These are phyloP conservation scores for Aciculosporium take DNA, from an alignment of 2,329 filamentous ascomycete genomes.

Conservation along the genomic window DNA sequence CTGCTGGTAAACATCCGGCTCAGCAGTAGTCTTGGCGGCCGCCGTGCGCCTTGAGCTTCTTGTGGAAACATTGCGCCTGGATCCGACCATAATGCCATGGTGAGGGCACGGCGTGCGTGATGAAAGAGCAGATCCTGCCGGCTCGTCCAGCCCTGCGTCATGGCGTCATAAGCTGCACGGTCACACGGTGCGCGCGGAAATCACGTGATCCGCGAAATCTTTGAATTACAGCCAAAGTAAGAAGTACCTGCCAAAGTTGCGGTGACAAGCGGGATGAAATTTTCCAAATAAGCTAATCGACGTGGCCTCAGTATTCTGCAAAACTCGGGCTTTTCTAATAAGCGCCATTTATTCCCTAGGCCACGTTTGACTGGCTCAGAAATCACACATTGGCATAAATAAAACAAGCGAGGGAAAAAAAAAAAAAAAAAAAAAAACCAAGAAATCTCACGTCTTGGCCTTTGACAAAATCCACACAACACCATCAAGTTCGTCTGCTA, in stretches of 20 bases:
- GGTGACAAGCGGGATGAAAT: no score
- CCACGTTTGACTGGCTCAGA: not conserved
- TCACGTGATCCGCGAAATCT: no score
- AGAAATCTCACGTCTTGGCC: not conserved
- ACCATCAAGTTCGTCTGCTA: not conserved
- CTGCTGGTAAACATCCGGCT: conserved; percentile 30
- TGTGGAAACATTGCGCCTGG: conserved; percentile 15
- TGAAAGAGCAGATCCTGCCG: not conserved
- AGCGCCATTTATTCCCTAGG: not conserved
- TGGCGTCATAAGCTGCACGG: conserved; percentile 10
- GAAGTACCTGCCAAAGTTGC: no score
- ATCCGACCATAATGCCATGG: conserved; percentile 17
- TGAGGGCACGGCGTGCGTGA: not conserved
- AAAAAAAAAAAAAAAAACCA: no score
- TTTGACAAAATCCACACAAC: not conserved
- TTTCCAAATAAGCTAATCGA: no score
- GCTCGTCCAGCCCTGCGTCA: no score
- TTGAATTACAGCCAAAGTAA: no score
- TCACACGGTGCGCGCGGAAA: no score
- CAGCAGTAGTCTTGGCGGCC: conserved; percentile 10
- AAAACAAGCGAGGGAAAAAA: no score
- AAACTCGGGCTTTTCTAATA: not conserved
- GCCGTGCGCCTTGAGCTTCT: conserved; percentile 10
- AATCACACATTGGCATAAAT: not conserved
- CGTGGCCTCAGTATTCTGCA: not conserved